Evolutionary conservation across 495 filamentous ascomycete species (phyloP).

Genomic region (Sabuloglossum arenarium): DNA sequence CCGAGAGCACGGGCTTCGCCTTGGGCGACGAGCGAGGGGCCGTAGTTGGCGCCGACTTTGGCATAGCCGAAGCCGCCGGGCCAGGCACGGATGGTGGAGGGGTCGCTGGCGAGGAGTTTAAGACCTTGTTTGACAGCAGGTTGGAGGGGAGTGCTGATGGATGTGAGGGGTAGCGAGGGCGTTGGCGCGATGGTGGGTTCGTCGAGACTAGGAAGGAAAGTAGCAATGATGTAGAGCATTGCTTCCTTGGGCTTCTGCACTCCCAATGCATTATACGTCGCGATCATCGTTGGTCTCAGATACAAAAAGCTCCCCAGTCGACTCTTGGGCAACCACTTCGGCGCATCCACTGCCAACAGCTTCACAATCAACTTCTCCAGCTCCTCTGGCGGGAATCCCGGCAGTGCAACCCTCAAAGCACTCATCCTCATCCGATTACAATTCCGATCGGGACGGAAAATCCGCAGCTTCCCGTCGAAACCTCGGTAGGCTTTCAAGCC

Average conservation of each 20-base stretch:
- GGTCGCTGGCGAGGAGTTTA: constrained; percentile 53
- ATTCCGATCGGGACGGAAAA: constrained; percentile 73
- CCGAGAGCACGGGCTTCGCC: constrained; percentile 8
- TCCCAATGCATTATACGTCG: constrained; percentile 54
- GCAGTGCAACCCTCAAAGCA: constrained; percentile 53
- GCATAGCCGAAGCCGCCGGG: constrained; percentile 14
- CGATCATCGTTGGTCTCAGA: constrained; percentile 69
- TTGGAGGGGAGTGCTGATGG: too few species aligned
- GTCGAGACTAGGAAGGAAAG: constrained; percentile 45
- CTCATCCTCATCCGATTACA: constrained; percentile 49
- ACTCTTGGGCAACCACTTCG: constrained; percentile 59
- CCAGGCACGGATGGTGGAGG: constrained; percentile 30
- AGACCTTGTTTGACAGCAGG: too few species aligned
- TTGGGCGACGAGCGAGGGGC: constrained; percentile 10
- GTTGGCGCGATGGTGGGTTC: constrained; percentile 17
- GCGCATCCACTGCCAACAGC: constrained; percentile 44
- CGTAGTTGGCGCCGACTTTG: constrained; percentile 18
- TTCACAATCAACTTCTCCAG: constrained; percentile 55
- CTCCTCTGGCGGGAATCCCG: constrained; percentile 48
- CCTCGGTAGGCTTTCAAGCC: constrained; percentile 78
- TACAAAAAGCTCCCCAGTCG: constrained; percentile 53
- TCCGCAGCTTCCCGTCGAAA: constrained; percentile 55
- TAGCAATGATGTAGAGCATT: constrained; percentile 60
- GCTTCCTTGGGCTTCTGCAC: constrained; percentile 68
- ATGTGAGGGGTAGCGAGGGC: constrained; percentile 9